Base-by-base conservation (phyloP, 345 rosid genomes). In the Kernera saxatilis region DNA sequence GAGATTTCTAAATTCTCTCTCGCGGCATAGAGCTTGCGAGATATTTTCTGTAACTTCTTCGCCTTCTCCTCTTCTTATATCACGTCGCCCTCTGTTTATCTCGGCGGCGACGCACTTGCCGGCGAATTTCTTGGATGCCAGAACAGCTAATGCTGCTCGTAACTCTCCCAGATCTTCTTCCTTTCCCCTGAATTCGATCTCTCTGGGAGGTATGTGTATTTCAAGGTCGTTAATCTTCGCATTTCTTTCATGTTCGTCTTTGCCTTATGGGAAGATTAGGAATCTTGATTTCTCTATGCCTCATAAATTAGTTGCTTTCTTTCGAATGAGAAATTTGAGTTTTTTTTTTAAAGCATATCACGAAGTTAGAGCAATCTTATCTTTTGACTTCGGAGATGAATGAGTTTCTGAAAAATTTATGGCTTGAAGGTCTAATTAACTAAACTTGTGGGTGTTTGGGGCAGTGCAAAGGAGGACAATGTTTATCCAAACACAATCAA, bases 401-500 rank as follows among this genome's bases (percentile, higher is more conserved):
- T 41, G 63, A 12, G 8, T 15, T 45, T 8, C 49, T 44, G 49
- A 6, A 6, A 18, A 26, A n/a, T 5, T 70, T 15, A 10, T 33
- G 48, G n/a, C 39, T 60, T 50, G 6, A 49, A 35, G 27, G 15
- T 69, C 8, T 70, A 8, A 5, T 27, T 21, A 11, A 35, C 11
- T 17, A 10, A 36, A 18, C 8, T 5, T 35, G 52, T 63, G 5
- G 5, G 10, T 51, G 14, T 60, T 53, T 73, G 62, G 57, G 33
- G 54, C 82, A 90, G 96, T 68, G 85, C 99, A 94, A 85, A 88
- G 84, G 82, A 91, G 97, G 83, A 87, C 79, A 6, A 86, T 94
- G 96, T 94, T 88, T 81, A 89, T 91, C 49, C 89, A 94, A 79
- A 89, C 96, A 17, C 95, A 94, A 30, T 70, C 93, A 4, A 94